These are phyloP conservation scores for Mycotypha africana DNA, from an alignment of 371 early-diverging fungal species.

Conservation along the genomic window DNA sequence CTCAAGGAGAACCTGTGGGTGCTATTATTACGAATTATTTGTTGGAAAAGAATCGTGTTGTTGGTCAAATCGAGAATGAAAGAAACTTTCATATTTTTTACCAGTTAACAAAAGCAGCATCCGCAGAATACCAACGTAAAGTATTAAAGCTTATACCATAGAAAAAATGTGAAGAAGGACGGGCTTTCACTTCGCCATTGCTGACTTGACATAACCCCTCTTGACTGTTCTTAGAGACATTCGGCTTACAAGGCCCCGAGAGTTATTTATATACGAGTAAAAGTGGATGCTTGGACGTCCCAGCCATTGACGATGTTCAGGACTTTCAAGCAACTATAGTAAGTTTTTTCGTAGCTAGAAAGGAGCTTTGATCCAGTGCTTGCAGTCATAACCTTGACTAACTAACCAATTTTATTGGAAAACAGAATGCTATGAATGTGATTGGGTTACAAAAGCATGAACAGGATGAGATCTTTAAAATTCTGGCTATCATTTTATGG, in stretches of 20 bases:
- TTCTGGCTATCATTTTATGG: conserved; percentile 81
- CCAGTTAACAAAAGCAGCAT: conserved; percentile 79
- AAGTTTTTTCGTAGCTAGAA: too few species aligned
- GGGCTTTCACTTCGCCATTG: too few species aligned
- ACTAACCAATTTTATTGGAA: too few species aligned
- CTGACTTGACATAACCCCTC: too few species aligned
- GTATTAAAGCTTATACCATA: neutral
- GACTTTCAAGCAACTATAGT: conserved; percentile 73
- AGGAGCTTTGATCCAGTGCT: neutral
- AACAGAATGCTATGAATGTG: conserved; percentile 71
- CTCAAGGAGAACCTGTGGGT: conserved; percentile 91
- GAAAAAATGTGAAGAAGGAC: too few species aligned
- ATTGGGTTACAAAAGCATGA: conserved; percentile 71
- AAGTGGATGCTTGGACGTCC: conserved; percentile 73
- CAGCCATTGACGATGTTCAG: conserved; percentile 73
- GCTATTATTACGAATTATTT: conserved; percentile 98
- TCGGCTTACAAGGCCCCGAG: conserved; percentile 78
- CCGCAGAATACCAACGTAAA: conserved; percentile 63
- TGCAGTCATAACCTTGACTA: too few species aligned
- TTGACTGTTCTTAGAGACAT: conserved; percentile 67
- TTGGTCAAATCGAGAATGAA: conserved; percentile 91
- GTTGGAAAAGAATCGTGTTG: conserved; percentile 97
- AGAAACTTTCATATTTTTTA: conserved; percentile 99
- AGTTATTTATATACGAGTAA: conserved; percentile 74
- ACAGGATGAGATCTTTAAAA: conserved; percentile 75